phyloP scores from a whole-genome alignment of 1,139 yeast species.

The Hansenula lynferdii region DNA sequence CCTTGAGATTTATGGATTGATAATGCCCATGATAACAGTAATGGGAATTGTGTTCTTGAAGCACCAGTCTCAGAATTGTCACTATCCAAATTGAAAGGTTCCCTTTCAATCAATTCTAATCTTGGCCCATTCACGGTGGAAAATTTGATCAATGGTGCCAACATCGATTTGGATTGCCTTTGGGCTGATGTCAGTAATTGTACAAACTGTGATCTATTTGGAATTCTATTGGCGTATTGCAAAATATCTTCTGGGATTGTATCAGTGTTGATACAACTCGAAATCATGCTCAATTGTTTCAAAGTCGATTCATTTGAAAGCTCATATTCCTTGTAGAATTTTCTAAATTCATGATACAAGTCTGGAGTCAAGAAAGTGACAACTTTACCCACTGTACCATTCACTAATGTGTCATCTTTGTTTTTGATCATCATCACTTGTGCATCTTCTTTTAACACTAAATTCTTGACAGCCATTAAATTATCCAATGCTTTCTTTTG shows the following conservation, averaged over 20 bases:
- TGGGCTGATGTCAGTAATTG: conserved; percentile 32
- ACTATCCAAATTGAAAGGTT: conserved; percentile 31
- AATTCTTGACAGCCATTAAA: conserved; percentile 62
- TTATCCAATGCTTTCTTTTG: conserved; percentile 39
- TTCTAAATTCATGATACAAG: conserved; percentile 19
- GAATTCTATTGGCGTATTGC: conserved; percentile 18
- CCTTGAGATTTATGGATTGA: conserved; percentile 94
- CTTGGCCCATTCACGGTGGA: conserved; percentile 27
- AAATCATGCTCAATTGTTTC: conserved; percentile 28
- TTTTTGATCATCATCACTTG: conserved; percentile 97
- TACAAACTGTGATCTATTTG: conserved; percentile 22
- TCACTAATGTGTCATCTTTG: conserved; percentile 78
- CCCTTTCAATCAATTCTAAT: conserved; percentile 33
- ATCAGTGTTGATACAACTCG: conserved; percentile 24
- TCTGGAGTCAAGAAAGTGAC: conserved; percentile 28
- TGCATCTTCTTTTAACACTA: conserved; percentile 72
- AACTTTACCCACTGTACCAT: conserved; percentile 87
- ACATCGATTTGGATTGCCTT: conserved; percentile 23
- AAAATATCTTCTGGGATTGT: conserved; percentile 21
- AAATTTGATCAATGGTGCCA: conserved; percentile 55
- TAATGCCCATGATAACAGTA: conserved; percentile 81
- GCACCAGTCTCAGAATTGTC: conserved; percentile 14
- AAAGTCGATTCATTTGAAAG: conserved; percentile 20
- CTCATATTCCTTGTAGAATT: conserved; percentile 13
- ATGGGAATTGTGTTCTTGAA: conserved; percentile 60